These are phyloP conservation scores for Dothistroma pini DNA, from an alignment of 2,329 filamentous ascomycete genomes.

Conservation along the genomic window DNA sequence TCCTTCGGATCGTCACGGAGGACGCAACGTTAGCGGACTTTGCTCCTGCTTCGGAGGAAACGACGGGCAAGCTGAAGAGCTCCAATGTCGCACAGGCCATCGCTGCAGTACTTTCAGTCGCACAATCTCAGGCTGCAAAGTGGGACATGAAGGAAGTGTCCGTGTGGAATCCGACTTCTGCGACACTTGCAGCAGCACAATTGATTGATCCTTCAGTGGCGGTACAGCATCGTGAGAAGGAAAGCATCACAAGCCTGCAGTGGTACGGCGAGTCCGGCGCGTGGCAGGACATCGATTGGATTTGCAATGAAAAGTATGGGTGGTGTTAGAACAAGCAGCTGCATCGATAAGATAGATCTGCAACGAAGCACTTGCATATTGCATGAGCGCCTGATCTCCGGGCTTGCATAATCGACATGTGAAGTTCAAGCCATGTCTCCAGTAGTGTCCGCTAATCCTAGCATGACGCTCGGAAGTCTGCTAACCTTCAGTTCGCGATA, in stretches of 20 bases:
- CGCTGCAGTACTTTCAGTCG: conserved; percentile 61
- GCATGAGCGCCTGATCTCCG: background rate
- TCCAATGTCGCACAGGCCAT: conserved; percentile 49
- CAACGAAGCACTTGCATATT: background rate
- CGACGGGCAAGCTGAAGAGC: conserved; percentile 16
- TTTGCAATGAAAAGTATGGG: conserved; percentile 71
- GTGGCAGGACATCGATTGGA: conserved; percentile 61
- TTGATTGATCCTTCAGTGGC: conserved; percentile 47
- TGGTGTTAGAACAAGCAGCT: conserved; percentile 57
- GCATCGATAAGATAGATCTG: conserved; percentile 10
- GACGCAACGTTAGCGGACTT: conserved; percentile 36
- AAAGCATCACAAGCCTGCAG: conserved; percentile 67
- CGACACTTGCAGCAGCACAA: conserved; percentile 41
- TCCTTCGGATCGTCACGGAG: conserved; percentile 67
- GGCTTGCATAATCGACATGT: conserved; percentile 1
- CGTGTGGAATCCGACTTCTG: conserved; percentile 75
- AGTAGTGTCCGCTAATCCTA: background rate
- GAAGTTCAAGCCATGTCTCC: background rate
- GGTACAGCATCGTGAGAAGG: conserved; percentile 56
- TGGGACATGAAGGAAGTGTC: conserved; percentile 70
- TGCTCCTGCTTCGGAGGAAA: conserved; percentile 23
- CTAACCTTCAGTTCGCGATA: background rate
- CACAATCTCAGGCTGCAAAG: conserved; percentile 64
- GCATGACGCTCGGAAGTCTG: background rate
- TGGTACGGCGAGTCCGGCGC: conserved; percentile 59